These are phyloP conservation scores for Tetrahymena thermophila DNA, from an alignment of 73 alveolate genomes.

Conservation along the genomic window DNA sequence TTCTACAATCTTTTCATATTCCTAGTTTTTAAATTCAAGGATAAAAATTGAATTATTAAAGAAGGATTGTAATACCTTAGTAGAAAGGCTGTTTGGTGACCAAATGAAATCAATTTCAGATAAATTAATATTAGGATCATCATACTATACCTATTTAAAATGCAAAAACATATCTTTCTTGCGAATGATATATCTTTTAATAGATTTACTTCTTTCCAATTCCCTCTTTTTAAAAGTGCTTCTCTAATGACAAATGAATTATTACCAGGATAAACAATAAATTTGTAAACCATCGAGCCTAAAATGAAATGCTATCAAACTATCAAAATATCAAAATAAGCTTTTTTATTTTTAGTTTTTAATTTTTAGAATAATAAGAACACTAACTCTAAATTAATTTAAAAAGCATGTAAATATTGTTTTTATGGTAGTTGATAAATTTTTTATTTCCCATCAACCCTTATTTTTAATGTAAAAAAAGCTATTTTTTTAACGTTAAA, in stretches of 20 bases:
- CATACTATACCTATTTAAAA: not conserved
- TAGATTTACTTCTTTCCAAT: slow-evolving; percentile 53
- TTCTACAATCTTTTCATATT: slow-evolving; percentile 6
- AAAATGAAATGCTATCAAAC: not conserved
- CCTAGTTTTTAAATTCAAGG: not conserved
- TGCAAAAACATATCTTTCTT: not conserved
- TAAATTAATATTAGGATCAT: not conserved
- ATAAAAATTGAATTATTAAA: not conserved
- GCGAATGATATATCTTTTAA: slow-evolving; percentile 2
- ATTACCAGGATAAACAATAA: slow-evolving; percentile 53
- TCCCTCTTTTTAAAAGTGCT: slow-evolving; percentile 43
- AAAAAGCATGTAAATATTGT: not conserved
- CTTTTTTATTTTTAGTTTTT: not conserved
- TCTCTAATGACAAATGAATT: slow-evolving; percentile 44
- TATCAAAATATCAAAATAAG: not conserved
- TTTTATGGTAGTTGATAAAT: not conserved
- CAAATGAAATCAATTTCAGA: slow-evolving; percentile 39
- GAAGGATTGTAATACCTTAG: slow-evolving; percentile 22
- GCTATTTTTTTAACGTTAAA: not conserved
- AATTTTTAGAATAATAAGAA: not conserved
- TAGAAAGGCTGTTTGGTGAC: slow-evolving; percentile 40
- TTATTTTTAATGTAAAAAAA: not conserved
- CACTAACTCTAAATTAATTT: not conserved
- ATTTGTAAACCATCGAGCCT: not conserved
- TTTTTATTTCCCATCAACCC: not conserved